Evolutionary conservation across 257 asterid species (phyloP).

Genomic region (Datura wrightii): DNA sequence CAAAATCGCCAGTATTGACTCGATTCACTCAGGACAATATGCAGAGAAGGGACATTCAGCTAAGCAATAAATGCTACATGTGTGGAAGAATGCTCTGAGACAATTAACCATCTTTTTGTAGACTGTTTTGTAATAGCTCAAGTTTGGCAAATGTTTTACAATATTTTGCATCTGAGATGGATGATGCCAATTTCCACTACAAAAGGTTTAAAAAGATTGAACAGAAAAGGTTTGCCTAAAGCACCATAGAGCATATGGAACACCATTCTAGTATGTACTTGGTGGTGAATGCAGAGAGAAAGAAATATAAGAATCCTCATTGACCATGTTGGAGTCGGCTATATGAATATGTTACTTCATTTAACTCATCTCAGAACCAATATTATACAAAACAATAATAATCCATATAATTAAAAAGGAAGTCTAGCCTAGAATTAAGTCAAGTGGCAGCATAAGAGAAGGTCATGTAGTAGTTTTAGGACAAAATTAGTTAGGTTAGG

Average conservation of each 20-base stretch:
- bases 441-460: no score
- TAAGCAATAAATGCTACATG: neutral
- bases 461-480: no score
- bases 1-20: neutral
- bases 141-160: neutral
- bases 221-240: neutral
- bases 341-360: neutral
- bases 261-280: neutral
- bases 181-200: constrained; percentile 14
- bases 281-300: neutral
- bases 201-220: neutral
- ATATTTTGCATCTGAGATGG: neutral
- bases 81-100: neutral
- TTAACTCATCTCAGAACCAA: constrained; percentile 2
- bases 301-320: neutral
- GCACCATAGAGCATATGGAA: neutral
- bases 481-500: no score
- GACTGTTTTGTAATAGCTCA: neutral
- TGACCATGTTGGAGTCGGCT: neutral
- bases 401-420: no score
- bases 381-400: neutral
- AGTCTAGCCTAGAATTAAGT: no score
- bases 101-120: neutral
- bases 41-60: neutral
- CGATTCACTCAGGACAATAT: neutral